Percentiles rank a stretch among this genome's conserved stretches.
These are phyloP conservation scores for Aechmea fasciata DNA, from an alignment of 176 grass and related monocot species.

Conservation along the genomic window DNA sequence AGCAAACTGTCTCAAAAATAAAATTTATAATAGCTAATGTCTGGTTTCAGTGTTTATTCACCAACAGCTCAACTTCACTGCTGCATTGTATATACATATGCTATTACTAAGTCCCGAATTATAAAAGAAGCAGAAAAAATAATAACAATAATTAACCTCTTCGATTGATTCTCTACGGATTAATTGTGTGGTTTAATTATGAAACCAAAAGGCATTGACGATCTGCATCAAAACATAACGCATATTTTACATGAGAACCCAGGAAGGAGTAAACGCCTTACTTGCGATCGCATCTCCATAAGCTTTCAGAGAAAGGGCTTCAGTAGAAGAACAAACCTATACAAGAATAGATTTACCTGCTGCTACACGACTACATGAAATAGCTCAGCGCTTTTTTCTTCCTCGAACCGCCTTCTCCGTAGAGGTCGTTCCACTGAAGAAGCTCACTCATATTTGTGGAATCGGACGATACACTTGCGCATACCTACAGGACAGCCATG, in stretches of 20 bases:
- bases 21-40: too few species aligned
- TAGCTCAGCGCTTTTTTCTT: conserved; percentile 93
- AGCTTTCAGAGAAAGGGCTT: not conserved
- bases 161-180: not conserved
- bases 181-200: not conserved
- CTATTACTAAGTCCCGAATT: not conserved
- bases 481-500: conserved; percentile 42
- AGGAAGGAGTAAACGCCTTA: not conserved
- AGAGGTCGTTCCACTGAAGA: conserved; percentile 83
- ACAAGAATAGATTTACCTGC: not conserved
- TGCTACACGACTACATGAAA: conserved; percentile 60
- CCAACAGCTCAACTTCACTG: too few species aligned
- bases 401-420: conserved; percentile 92
- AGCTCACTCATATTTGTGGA: conserved; percentile 88
- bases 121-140: not conserved
- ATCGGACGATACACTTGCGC: conserved; percentile 88
- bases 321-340: conserved; percentile 11
- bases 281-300: not conserved
- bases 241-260: not conserved
- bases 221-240: not conserved
- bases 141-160: not conserved
- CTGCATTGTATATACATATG: not conserved
- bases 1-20: too few species aligned
- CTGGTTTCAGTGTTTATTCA: too few species aligned
- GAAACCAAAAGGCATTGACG: not conserved